Evolutionary conservation across 2,329 filamentous ascomycete species (phyloP), one percentile per base, ranked within the genome.

Genomic region (Onygenales sp.): DNA sequence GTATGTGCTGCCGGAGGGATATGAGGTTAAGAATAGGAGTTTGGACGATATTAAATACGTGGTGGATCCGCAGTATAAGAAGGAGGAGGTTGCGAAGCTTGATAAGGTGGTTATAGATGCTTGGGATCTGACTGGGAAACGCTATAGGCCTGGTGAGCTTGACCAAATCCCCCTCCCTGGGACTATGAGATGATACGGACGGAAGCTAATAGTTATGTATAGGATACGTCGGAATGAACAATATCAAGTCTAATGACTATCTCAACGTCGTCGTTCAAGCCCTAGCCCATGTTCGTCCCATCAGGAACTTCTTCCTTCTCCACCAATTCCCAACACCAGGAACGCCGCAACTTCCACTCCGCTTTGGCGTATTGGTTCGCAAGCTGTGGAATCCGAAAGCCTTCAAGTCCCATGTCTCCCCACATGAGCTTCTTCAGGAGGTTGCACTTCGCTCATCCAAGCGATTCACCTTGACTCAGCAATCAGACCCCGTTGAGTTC

Each of bases 201-300:
- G 11, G n/a, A 17, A 21, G 39, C 32, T 53, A 45, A 33, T 54
- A n/a, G 49, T 27, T 9, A 52, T 44, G 51, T 31, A 11, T 52
- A 74, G 74, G 93, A 5, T 98, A 91, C 67, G 89, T 98, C 57
- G 93, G 93, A 60, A 94, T 98, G 88, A 98, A 98, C 78, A 98
- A 98, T 73, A 96, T 98, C 78, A 98, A 98, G 72, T 89, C 93
- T 55, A 98, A 98, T 73, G 93, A 98, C 75, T 98, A 98, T 73
- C 80, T 97, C 66, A 98, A 98, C 67, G 92, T 95, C 31, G 82
- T 96, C 2, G 86, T 95, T 48, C 93, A 98, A 70, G 86, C 91
- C 6, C 79, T 98, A 39, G 85, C 92, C 2, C 93, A 98, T 70
- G 89, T 97, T 31, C 77, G 84, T 17, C 92, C 93, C 3, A 76